Evolutionary conservation across 2,329 filamentous ascomycete species (phyloP), one percentile per base, ranked within the genome.

Genomic region (Pseudonectria foliicola): DNA sequence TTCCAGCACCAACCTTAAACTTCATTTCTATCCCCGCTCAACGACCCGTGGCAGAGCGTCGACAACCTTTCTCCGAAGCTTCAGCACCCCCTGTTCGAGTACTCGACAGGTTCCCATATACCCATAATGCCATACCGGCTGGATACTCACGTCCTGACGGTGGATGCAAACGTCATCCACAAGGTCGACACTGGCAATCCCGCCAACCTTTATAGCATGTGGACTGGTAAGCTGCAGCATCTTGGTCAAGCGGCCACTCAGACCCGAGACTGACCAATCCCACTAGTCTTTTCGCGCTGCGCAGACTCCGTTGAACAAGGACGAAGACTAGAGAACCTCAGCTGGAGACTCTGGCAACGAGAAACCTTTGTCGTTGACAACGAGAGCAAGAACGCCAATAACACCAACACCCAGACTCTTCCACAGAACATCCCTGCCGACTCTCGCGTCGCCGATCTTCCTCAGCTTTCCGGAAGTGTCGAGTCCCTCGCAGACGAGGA

Each of bases 151-250:
- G 85, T 96, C 59, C 73, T 96, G 56, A 88, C 87, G 44, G 85
- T 96, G 61, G 88, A 95, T 68, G 81, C 86, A 46, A 85, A 82
- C 58, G 83, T 90, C 50, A 89, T 98, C 60, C 85, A 92, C 70
- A 87, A 93, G 61, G 87, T 96, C 55, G 89, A 96, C 65, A 95
- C 90, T 2, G 76, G 82, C 49, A 94, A 94, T 61, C 82, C 86
- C 18, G 86, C 94, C 65, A 93, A 89, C 57, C 77, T 96, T 33
- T 93, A 92, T 66, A 89, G 85, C 69, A 93, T 96, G 77, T 95
- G 89, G 88, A 90, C 87, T 61, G 86, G 88, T 94, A 66, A 75
- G 85, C 73, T 15, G n/a, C 37, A 12, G 25, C 34, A 35, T 14
- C 28, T 29, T 11, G 27, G 32, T 40, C 26, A 21, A 21, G 5